Percentiles rank a stretch among this genome's conserved stretches.
phyloP scores from a whole-genome alignment of 805 yeast species.

The Metahyphopichia silvanorum region DNA sequence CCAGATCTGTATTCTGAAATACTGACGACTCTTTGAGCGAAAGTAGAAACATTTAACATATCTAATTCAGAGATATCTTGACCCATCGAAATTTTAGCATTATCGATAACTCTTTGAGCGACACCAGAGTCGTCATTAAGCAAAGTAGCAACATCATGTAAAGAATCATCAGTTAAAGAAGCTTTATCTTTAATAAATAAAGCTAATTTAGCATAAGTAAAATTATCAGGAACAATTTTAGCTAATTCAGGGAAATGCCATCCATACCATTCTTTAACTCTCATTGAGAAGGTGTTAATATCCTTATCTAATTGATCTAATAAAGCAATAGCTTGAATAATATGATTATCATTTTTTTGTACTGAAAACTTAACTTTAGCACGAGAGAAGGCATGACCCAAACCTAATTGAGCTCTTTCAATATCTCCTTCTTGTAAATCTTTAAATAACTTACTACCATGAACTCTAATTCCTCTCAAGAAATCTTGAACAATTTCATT shows the following conservation, averaged over 20 bases:
- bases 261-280: slow-evolving; percentile 97
- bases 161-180: slow-evolving; percentile 83
- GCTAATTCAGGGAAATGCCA: slow-evolving; percentile 99
- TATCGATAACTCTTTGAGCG: slow-evolving; percentile 88
- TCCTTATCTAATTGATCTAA: slow-evolving; percentile 98
- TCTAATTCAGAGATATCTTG: slow-evolving; percentile 95
- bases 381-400: slow-evolving; percentile 98
- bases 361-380: slow-evolving; percentile 98
- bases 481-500: slow-evolving; percentile 93
- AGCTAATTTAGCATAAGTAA: slow-evolving; percentile 78
- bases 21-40: slow-evolving; percentile 91
- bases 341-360: slow-evolving; percentile 98
- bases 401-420: slow-evolving; percentile 97
- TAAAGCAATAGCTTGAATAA: slow-evolving; percentile 96
- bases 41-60: slow-evolving; percentile 84
- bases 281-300: slow-evolving; percentile 94
- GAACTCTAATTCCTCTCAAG: slow-evolving; percentile 90
- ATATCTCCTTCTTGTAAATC: slow-evolving; percentile 92
- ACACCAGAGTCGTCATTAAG: slow-evolving; percentile 86
- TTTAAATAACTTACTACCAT: slow-evolving; percentile 84
- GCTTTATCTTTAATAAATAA: slow-evolving; percentile 84
- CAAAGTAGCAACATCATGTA: slow-evolving; percentile 89
- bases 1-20: slow-evolving; percentile 86
- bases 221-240: slow-evolving; percentile 86
- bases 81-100: slow-evolving; percentile 98